Evolutionary conservation across 73 alveolate genomes (phyloP).

Genomic region (Blepharisma japonicum): DNA sequence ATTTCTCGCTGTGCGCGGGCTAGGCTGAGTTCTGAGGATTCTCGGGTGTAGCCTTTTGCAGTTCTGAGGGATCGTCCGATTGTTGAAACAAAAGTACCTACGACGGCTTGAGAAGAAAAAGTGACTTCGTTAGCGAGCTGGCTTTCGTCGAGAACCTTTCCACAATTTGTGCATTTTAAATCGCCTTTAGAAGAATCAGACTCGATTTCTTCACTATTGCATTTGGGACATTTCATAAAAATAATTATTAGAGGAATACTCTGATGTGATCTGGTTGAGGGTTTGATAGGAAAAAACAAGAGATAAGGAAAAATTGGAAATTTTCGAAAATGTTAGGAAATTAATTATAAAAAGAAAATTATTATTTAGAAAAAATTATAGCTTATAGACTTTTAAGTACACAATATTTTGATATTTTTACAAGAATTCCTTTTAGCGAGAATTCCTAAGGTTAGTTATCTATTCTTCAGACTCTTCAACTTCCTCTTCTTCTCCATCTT

Average conservation of each 20-base stretch:
- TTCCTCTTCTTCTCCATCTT: constrained; percentile 16
- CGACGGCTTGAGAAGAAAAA: constrained; percentile 28
- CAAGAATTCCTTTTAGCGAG: too few species aligned
- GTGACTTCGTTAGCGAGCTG: constrained; percentile 17
- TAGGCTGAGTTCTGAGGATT: constrained; percentile 15
- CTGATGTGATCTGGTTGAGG: too few species aligned
- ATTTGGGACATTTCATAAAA: constrained; percentile 42
- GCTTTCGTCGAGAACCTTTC: constrained; percentile 36
- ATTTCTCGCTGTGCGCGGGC: constrained; percentile 26
- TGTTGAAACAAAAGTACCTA: constrained; percentile 18
- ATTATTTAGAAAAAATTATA: too few species aligned
- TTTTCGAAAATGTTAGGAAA: too few species aligned
- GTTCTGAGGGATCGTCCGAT: constrained; percentile 8
- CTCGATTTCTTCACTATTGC: constrained; percentile 37
- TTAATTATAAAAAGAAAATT: too few species aligned
- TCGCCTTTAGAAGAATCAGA: constrained; percentile 38
- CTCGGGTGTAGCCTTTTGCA: constrained; percentile 24
- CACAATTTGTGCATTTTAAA: constrained; percentile 43
- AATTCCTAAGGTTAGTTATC: too few species aligned
- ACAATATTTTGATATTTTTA: too few species aligned
- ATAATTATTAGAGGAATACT: too few species aligned
- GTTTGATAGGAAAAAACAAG: too few species aligned
- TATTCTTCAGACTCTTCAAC: not conserved
- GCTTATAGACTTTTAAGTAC: too few species aligned
- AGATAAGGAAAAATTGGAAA: too few species aligned